Evolutionary conservation across 495 filamentous ascomycete genomes (phyloP), one percentile per base, ranked within the genome.

Genomic region (Xylaria curta): DNA sequence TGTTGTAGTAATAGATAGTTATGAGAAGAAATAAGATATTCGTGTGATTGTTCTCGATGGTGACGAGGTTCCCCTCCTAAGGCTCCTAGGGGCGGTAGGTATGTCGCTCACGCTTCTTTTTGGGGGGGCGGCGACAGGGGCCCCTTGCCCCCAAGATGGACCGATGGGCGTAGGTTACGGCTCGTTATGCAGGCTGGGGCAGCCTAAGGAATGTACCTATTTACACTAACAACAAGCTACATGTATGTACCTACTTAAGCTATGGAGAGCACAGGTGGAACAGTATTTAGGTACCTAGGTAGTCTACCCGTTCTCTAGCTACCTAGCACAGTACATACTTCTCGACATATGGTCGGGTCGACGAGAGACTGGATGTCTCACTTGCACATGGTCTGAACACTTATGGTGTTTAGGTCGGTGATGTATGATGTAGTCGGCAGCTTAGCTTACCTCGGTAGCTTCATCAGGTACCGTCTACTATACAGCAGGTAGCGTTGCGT

Each of bases 21-120:
- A 56, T 54, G 49, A n/a, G 44, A 68, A 49, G 49, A 58, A 54
- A 58, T 33, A 19, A 54, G 36, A 38, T 19, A 46, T 62, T 63
- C 13, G 31, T 61, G 44, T 62, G 66, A 46, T 61, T 69, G 46
- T 21, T 46, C 31, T 70, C 46, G 31, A 49, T n/a, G n/a, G 40
- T 53, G 46, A 47, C 40, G 68, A 70, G 42, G 51, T 70, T 64
- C 60, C 68, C 68, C 68, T 64, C 47, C 68, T 63, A 38, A n/a
- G 46, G 59, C 59, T 58, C 47, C 59, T 63, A 38, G 44, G 46
- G 49, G 47, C 49, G 49, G 49, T 51, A 51, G 49, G 49, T 56
- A 54, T 54, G 51, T 28, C 12, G 58, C 58, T 60, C 58, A 21
- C 31, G 33, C 58, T 53, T 53, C 54, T 59, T 59, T 63, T 65